Conservation (phyloP, 2,329 filamentous ascomycete species). For the Fusarium sp. region DNA sequence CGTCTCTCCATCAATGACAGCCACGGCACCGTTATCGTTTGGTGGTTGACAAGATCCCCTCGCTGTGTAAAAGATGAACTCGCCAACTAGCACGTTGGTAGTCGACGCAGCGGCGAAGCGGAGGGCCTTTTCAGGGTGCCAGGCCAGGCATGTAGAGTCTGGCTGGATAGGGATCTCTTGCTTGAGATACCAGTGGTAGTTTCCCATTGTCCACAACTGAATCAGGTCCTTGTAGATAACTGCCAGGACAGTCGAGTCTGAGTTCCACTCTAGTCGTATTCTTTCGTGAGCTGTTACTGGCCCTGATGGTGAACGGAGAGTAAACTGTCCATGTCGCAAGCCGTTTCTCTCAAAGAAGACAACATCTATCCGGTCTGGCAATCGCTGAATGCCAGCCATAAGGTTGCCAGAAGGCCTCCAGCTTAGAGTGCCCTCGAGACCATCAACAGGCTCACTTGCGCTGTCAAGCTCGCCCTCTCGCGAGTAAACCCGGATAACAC, state of each 20-base stretch:
- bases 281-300: constrained; percentile 61
- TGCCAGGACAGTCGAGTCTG: constrained; percentile 88
- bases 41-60: constrained; percentile 74
- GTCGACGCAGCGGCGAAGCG: constrained; percentile 66
- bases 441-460: constrained; percentile 92
- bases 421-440: constrained; percentile 83
- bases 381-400: constrained; percentile 82
- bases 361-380: constrained; percentile 74
- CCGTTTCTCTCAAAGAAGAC: constrained; percentile 98
- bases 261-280: constrained; percentile 83
- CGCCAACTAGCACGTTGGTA: constrained; percentile 63
- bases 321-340: constrained; percentile 93
- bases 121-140: constrained; percentile 88
- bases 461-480: constrained; percentile 90
- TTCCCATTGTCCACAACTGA: constrained; percentile 97
- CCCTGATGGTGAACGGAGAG: constrained; percentile 71
- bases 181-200: constrained; percentile 98
- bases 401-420: constrained; percentile 93
- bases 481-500: constrained; percentile 88
- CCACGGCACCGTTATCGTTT: constrained; percentile 78
- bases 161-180: constrained; percentile 71
- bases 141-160: constrained; percentile 57
- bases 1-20: constrained; percentile 80
- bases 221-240: constrained; percentile 75
- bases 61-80: constrained; percentile 73